Evolutionary conservation across 768 basidiomycete genomes (phyloP), one percentile per base, ranked within the genome.

Genomic region (Lentinula boryana): DNA sequence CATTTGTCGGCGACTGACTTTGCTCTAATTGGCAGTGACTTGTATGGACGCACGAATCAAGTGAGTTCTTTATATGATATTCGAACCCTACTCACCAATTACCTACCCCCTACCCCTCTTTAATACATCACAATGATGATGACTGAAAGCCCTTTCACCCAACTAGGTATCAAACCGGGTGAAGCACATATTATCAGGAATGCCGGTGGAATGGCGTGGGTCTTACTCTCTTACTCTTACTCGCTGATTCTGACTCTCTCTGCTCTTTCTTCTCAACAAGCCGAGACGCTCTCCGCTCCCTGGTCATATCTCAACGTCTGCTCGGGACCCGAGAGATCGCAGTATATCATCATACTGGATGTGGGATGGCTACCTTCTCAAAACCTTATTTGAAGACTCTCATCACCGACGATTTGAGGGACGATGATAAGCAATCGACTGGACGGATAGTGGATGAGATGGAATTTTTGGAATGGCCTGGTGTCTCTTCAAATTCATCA

Each of bases 31-130:
- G 27, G 27, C 46, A 79, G 77, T 81, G 36, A 78, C 79, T 18
- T 83, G 82, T 70, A 83, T 82, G 81, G 83, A 84, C 65, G 80
- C 81, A 40, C 78, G 83, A 40, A 69, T 83, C 61, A 74, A 82
- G 79, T 81, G 61, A 64, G 55, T 23, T 4, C 12, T 21, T 10
- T 52, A 3, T 4, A 35, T 67, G 41, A 16, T 12, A 13, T 51
- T 51, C 23, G 7, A 10, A 51, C 33, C 12, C 8, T 21, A 31
- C 27, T 31, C 12, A 50, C 6, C 15, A 21, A 40, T 4, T 3
- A 23, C 2, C 23, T 23, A 23, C 23, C 23, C 23, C 23, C 23
- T 27, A 27, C 27, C 27, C 27, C 27, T 27, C 10, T 18, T 36
- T 13, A 38, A 23, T 31, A 9, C 31, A 56, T 23, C 36, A 54